Evolutionary conservation across 768 basidiomycete species (phyloP).

Genomic region (Rhodocollybia butyracea): DNA sequence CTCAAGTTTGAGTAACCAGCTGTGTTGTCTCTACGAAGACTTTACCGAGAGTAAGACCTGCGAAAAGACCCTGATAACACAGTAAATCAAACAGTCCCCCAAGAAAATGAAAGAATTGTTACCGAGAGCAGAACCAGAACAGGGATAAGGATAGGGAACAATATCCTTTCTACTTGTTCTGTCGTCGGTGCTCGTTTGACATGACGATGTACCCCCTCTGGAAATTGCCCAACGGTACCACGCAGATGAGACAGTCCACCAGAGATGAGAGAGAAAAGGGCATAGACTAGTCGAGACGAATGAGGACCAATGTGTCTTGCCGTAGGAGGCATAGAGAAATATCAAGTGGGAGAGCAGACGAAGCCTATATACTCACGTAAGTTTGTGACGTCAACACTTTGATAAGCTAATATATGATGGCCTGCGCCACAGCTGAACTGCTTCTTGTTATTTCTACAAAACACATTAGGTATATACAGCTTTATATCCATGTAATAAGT

Average conservation of each 20-base stretch:
- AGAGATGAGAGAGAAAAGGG: conserved; percentile 2
- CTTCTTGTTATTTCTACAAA: too few relatives aligned
- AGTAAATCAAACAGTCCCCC: neutral
- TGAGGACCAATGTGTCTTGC: neutral
- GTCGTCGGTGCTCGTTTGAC: neutral
- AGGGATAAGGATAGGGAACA: conserved; percentile 58
- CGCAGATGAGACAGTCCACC: neutral
- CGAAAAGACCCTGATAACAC: conserved; percentile 62
- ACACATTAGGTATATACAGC: too few relatives aligned
- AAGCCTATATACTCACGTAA: too few relatives aligned
- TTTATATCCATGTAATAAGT: too few relatives aligned
- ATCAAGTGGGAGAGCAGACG: too few relatives aligned
- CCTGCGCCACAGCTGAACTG: too few relatives aligned
- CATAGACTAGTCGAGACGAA: neutral
- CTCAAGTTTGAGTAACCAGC: too few relatives aligned
- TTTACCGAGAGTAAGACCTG: conserved; percentile 69
- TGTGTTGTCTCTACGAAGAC: too few relatives aligned
- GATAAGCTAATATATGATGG: too few relatives aligned
- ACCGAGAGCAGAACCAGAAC: conserved; percentile 68
- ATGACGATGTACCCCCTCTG: neutral
- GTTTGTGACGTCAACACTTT: too few relatives aligned
- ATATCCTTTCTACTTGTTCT: neutral
- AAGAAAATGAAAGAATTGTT: neutral
- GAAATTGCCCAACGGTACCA: neutral
- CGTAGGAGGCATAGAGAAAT: conserved; percentile 8